Evolutionary conservation across 2,329 filamentous ascomycete species (phyloP), one percentile per base, ranked within the genome.

Genomic region (Apiospora aurea): DNA sequence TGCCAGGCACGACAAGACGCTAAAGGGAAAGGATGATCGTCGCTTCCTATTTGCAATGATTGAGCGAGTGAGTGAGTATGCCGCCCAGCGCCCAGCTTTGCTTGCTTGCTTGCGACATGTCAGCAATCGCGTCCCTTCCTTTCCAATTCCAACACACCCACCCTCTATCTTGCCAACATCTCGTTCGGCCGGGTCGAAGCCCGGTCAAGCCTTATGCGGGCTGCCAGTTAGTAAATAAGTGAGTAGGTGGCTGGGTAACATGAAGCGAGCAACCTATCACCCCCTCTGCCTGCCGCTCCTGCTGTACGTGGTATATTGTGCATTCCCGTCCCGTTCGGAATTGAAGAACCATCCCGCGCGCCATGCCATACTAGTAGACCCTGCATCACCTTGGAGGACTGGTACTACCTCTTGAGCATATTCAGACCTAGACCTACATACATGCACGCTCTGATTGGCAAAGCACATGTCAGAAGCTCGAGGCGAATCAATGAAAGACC

Each of bases 331-430:
- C 57, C 57, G 57, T 41, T n/a, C 57, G 57, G 34, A 64, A 41
- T 41, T 64, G 57, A 64, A 64, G 57, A 64, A 38, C 34, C 29
- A 64, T 64, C 57, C 57, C 57, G 57, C 57, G 34, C 57, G 57
- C 57, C 57, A 41, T 21, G 53, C 29, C 53, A 29, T 61, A 38
- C 53, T 61, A 61, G 26, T 61, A 61, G 26, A 61, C 53, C 53
- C 53, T 61, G 53, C 53, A 61, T 34, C 14, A 38, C 7, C 29
- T 34, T 8, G 21, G 16, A 34, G 29, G 6, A 61, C 6, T 61
- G 16, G 29, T 34, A 61, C 34, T 34, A 61, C 29, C 34, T 34
- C 38, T 16, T 38, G 13, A 8, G 41, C 3, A 38, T 61, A 38
- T 38, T 13, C 13, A 11, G 34, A 38, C 34, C 16, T 26, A 57